These are phyloP conservation scores for Raffaelea albimanens DNA, from an alignment of 2,329 filamentous ascomycete genomes.

Conservation along the genomic window DNA sequence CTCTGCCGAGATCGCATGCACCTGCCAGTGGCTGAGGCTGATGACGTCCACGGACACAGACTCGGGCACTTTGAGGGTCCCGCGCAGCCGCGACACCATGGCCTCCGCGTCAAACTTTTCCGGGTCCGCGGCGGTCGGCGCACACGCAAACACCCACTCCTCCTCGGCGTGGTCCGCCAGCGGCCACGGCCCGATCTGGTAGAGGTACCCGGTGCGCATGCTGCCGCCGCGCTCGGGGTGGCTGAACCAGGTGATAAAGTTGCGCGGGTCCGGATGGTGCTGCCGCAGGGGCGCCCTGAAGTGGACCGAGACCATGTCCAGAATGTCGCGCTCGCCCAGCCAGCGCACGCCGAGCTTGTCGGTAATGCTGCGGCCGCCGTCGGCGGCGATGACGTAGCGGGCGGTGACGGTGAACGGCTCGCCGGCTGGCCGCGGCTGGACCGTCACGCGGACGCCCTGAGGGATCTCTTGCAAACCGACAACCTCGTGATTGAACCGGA, in stretches of 20 bases:
- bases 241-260: constrained; percentile 2
- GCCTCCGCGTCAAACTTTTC: not conserved
- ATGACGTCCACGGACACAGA: constrained; percentile 34
- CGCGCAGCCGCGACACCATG: not conserved
- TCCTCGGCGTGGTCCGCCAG: not conserved
- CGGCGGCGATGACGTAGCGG: not conserved
- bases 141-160: constrained; percentile 2
- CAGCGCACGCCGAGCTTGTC: constrained; percentile 1
- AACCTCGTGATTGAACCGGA: not conserved
- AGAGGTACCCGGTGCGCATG: constrained; percentile 1
- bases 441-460: not conserved
- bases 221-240: constrained; percentile 2
- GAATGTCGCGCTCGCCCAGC: not conserved
- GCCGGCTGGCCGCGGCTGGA: not conserved
- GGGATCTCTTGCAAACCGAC: not conserved
- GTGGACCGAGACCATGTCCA: constrained; percentile 2
- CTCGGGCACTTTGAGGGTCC: constrained; percentile 14
- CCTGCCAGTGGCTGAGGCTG: constrained; percentile 18
- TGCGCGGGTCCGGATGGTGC: constrained; percentile 1
- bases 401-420: not conserved
- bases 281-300: not conserved
- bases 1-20: constrained; percentile 29
- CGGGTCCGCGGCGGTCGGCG: not conserved
- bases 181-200: constrained; percentile 2
- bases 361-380: constrained; percentile 1